These are phyloP conservation scores for Cyberlindnera veronae DNA, from an alignment of 805 yeast species.

Conservation along the genomic window DNA sequence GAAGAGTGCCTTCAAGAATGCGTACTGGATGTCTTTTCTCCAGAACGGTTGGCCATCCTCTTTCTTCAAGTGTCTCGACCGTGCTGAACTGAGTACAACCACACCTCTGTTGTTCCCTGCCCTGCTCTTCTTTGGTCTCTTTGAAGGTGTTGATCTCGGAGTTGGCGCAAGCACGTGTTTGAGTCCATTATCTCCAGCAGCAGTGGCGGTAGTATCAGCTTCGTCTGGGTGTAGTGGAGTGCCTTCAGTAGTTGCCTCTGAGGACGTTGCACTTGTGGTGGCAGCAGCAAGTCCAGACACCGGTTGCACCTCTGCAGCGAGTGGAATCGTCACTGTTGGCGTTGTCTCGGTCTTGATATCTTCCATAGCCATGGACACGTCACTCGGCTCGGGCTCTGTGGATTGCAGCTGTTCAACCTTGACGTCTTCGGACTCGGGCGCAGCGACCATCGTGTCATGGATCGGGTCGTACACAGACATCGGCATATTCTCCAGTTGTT, in stretches of 20 bases:
- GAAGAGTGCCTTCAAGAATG: conserved; percentile 64
- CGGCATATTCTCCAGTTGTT: no score
- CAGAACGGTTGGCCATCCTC: conserved; percentile 90
- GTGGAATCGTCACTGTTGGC: no score
- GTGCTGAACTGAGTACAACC: conserved; percentile 25
- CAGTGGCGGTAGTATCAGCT: background rate
- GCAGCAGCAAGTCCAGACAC: no score
- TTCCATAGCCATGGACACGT: no score
- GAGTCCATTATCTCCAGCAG: no score
- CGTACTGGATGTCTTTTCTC: conserved; percentile 84
- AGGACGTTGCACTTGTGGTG: background rate
- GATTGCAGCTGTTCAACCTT: background rate
- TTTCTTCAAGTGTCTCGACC: conserved; percentile 70
- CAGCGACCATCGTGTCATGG: conserved; percentile 14
- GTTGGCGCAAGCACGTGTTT: conserved; percentile 9
- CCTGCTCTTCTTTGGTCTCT: conserved; percentile 13
- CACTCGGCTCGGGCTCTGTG: no score
- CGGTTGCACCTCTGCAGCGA: no score
- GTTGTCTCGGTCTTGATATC: no score
- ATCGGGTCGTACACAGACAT: conserved; percentile 17
- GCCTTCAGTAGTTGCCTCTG: no score
- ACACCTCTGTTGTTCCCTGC: conserved; percentile 15
- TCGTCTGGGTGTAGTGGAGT: background rate
- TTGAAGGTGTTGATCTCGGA: conserved; percentile 10
- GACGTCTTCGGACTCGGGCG: no score